Percentiles rank a stretch among this genome's conserved stretches.
These are phyloP conservation scores for Excoecaria cochinchinensis DNA, from an alignment of 345 rosid genomes.

Conservation along the genomic window DNA sequence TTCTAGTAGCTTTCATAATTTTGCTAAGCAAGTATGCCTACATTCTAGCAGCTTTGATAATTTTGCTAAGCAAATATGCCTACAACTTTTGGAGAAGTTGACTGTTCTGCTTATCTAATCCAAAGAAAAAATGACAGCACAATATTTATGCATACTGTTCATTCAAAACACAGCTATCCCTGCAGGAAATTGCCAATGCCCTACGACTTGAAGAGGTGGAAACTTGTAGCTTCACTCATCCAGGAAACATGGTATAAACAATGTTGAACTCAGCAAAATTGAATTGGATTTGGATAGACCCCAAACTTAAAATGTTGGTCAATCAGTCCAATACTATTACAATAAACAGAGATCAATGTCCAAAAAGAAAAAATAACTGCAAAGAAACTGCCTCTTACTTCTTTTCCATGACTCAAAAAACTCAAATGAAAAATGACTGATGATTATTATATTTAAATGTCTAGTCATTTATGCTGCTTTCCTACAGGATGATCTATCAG, in stretches of 20 bases:
- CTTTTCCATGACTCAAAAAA: not conserved
- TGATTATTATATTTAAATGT: not conserved
- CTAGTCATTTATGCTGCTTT: conserved; percentile 47
- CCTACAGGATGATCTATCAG: conserved; percentile 41
- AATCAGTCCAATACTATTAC: not conserved
- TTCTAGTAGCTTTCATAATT: not conserved
- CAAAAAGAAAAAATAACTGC: not conserved
- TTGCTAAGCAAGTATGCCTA: not conserved
- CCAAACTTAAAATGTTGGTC: not conserved
- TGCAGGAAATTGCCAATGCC: not conserved
- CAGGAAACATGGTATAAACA: not conserved
- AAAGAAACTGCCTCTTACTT: not conserved
- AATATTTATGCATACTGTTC: not conserved
- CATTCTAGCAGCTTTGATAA: not conserved
- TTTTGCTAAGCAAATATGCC: not conserved
- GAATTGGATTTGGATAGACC: conserved; percentile 2
- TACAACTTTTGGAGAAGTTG: not conserved
- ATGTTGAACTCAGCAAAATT: not conserved
- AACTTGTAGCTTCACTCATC: not conserved
- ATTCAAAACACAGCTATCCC: no score
- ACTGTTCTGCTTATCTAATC: not conserved
- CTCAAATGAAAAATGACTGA: not conserved
- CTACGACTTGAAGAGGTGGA: not conserved
- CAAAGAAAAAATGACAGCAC: not conserved
- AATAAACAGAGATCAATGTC: not conserved